Evolutionary conservation across 2,329 filamentous ascomycete species (phyloP), one percentile per base, ranked within the genome.

Genomic region (Pseudopyrenochaeta lycopersici): DNA sequence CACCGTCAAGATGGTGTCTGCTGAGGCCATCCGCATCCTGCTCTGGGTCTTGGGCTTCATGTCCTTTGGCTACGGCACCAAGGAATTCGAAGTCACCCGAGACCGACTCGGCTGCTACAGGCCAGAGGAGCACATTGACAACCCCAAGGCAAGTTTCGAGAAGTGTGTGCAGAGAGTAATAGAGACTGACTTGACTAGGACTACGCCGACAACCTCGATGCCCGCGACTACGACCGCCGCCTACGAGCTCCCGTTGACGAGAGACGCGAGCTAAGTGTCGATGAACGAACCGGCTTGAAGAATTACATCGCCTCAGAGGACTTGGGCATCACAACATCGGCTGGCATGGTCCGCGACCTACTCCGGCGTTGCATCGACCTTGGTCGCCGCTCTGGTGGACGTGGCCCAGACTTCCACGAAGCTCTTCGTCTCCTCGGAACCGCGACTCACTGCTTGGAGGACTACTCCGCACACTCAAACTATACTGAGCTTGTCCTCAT

Each of bases 391-490:
- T 97, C 94, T 75, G 86, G 81, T 60, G 80, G 85, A 50, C 85
- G 88, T 65, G 87, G 91, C 71, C 84, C 82, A n/a, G 92, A 97
- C 68, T 84, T 96, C 27, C 88, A 95, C 72, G 94, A 97, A 78
- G 90, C 92, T 49, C 85, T 97, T 42, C 88, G 93, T 48, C 82
- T 97, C 15, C 80, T 97, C 58, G 94, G 94, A 52, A 97, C 92
- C 53, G 93, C 89, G 31, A 85, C 92, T 50, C 94, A 98, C 79
- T 97, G 92, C 72, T 79, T 97, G 20, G 93, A 72, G 85, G 93
- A 97, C 73, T 98, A 89, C 79, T 88, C 92, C 48, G 94, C 93
- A 14, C 94, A 97, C 78, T 96, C 91, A 74, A 97, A 97, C 81
- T 97, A 96, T 77, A 87, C 84, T 12, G 93, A 97, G 75, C 85